Base-by-base conservation (phyloP, 2,329 filamentous ascomycete species). In the Zasmidium citrigriseum region DNA sequence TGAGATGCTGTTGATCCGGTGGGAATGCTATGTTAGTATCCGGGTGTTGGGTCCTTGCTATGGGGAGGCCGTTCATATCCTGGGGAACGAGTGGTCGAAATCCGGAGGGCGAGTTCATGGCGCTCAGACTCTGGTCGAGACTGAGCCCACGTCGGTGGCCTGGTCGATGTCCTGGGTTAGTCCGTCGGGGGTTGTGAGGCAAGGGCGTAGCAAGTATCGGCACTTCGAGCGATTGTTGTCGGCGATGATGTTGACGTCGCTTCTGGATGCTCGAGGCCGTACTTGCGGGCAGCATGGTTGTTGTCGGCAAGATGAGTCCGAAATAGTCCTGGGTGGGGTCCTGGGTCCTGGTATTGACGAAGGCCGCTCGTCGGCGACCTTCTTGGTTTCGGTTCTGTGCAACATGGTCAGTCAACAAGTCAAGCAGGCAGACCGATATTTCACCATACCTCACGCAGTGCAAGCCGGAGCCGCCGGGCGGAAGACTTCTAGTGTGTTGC, bases 161-260 rank as follows among this genome's bases (percentile, higher is more conserved):
- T 68, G 75, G 76, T 55, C 64, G 64, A 50, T 52, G 50, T 52
- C 61, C 57, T 64, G 67, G 64, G 70, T 70, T 67, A 65, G 67
- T 74, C 79, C 80, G 75, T 78, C 80, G 76, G 84, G 82, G 71
- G 74, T 69, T 74, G 59, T 51, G 77, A 74, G 87, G 84, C 78
- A 89, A 82, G 78, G 82, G 82, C 53, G 67, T 73, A 77, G 84
- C 78, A 87, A 85, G 83, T 87, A 71, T 89, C 73, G 86, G 84
- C 70, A 86, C 85, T 75, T 93, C 90, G 78, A 90, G 90, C 75
- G 92, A 96, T 72, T 90, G 88, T 81, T 96, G 91, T 79, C 92
- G 89, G 76, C 90, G 85, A 80, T 96, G 91, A 78, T 86, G 83
- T 79, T 86, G 85, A 76, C 87, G 85, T 76, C 87, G 87, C 77